A percentile compares a stretch with the other conserved stretches of the same genome.
phyloP scores from a whole-genome alignment of 192 early-diverging fungal genomes.

The Backusella circina region DNA sequence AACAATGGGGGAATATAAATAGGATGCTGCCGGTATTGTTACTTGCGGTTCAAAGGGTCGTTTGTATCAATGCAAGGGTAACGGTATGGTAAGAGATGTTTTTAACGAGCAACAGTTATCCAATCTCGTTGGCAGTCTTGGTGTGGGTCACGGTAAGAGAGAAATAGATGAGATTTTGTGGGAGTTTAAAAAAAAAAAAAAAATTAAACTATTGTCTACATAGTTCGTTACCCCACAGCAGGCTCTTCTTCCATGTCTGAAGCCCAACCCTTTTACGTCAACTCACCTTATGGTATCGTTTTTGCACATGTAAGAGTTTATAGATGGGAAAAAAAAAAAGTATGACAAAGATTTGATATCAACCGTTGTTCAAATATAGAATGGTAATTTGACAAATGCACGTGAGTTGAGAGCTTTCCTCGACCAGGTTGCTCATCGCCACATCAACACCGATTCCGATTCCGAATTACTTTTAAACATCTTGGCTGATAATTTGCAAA shows the following conservation, averaged over 20 bases:
- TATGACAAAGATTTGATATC: not conserved
- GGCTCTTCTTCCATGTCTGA: conserved; percentile 94
- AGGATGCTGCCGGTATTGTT: conserved; percentile 99
- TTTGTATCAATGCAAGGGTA: conserved; percentile 98
- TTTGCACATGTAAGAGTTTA: conserved; percentile 93
- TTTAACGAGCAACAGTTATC: conserved; percentile 79
- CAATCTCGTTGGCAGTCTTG: conserved; percentile 82
- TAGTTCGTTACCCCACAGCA: conserved; percentile 98
- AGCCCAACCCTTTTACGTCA: conserved; percentile 99
- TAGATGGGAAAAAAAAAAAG: not conserved
- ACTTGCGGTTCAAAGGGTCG: conserved; percentile 96
- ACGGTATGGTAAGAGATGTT: conserved; percentile 99
- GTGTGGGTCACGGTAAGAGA: conserved; percentile 91
- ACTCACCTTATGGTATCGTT: conserved; percentile 97
- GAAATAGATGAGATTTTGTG: not conserved
- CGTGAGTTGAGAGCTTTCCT: conserved; percentile 82
- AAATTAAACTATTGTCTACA: not conserved
- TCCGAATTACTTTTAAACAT: conserved; percentile 98
- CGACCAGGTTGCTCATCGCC: conserved; percentile 95
- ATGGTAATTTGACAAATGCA: conserved; percentile 98
- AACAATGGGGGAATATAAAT: not conserved
- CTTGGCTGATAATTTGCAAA: conserved; percentile 95
- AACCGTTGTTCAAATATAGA: conserved; percentile 59
- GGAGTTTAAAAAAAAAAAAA: not conserved
- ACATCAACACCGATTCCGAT: conserved; percentile 99